phyloP scores from a whole-genome alignment of 225 moss, liverwort and hornwort genomes.

The Physcomitrium patens region DNA sequence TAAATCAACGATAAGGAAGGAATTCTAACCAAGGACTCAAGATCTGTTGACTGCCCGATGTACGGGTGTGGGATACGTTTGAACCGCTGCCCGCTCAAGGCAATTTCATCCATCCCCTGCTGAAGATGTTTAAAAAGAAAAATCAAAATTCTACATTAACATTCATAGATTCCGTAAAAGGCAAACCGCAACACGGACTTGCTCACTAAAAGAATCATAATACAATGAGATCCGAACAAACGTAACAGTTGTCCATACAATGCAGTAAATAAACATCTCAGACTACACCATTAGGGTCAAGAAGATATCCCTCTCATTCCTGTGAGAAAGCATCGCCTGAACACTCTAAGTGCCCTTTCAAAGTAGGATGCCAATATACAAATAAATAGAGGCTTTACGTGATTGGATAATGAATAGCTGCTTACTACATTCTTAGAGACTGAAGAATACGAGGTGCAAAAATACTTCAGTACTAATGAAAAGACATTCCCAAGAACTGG shows the following conservation, averaged over 20 bases:
- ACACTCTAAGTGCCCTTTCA: not conserved
- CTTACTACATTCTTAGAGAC: not conserved
- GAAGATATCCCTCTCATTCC: not conserved
- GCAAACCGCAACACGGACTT: constrained; percentile 8
- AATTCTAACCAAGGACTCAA: constrained; percentile 59
- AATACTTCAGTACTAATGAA: not conserved
- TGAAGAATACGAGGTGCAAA: not conserved
- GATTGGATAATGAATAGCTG: too few relatives aligned
- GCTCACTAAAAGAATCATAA: constrained; percentile 10
- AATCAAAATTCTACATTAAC: constrained; percentile 6
- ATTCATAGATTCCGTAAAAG: not conserved
- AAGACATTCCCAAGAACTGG: not conserved
- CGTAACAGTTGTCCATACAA: not conserved
- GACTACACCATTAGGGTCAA: not conserved
- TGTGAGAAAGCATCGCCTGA: not conserved
- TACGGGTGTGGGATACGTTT: constrained; percentile 58
- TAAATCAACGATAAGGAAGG: not conserved
- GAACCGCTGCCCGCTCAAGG: constrained; percentile 71
- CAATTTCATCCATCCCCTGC: constrained; percentile 74
- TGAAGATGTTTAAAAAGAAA: constrained; percentile 31
- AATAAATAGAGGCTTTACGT: not conserved
- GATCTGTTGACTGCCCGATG: constrained; percentile 53
- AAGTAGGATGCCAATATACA: not conserved
- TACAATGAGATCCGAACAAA: constrained; percentile 4
- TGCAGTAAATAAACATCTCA: constrained; percentile 7